These are phyloP conservation scores for Nicotiana attenuata DNA, from an alignment of 257 asterid species.

Conservation along the genomic window DNA sequence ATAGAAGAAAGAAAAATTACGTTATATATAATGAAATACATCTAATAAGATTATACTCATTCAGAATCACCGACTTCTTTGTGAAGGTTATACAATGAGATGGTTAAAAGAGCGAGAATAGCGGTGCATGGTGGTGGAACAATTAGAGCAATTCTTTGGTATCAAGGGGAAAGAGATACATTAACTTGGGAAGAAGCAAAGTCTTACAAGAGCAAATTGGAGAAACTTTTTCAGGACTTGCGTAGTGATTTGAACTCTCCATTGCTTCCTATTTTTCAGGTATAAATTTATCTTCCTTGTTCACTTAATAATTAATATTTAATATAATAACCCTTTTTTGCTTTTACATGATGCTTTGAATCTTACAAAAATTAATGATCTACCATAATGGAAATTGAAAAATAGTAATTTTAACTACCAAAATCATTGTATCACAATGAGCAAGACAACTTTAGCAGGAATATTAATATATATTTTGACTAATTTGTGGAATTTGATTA, in stretches of 20 bases:
- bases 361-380: neutral
- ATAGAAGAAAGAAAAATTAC: too few relatives aligned
- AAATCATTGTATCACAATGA: neutral
- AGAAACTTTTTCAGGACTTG: neutral
- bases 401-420: too few relatives aligned
- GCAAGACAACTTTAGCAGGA: neutral
- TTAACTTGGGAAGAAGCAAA: neutral
- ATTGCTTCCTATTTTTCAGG: neutral
- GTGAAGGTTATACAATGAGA: neutral
- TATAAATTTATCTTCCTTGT: neutral
- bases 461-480: neutral
- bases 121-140: constrained; percentile 3
- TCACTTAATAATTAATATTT: neutral
- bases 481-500: neutral
- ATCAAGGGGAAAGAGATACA: constrained; percentile 10
- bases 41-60: neutral
- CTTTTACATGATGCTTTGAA: neutral
- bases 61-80: neutral
- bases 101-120: neutral
- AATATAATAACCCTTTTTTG: neutral
- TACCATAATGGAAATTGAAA: too few relatives aligned
- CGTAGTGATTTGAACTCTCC: neutral
- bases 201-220: neutral
- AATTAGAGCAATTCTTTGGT: constrained; percentile 12
- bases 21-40: too few relatives aligned